These are phyloP conservation scores for Sedum album DNA, from an alignment of 164 flowering plant genomes.

Conservation along the genomic window DNA sequence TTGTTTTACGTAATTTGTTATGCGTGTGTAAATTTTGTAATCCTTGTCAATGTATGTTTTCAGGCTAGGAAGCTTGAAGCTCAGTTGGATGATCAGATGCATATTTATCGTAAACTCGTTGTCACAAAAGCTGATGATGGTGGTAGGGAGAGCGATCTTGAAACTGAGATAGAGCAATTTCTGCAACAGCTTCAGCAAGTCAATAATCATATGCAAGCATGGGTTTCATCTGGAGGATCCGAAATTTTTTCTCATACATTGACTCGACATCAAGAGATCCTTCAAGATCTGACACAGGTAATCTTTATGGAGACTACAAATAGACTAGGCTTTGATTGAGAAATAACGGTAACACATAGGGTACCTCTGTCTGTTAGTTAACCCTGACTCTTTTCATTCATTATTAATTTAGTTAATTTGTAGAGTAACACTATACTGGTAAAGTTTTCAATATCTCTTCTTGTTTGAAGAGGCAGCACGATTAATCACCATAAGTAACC, in stretches of 20 bases:
- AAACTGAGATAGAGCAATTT: slow-evolving; percentile 63
- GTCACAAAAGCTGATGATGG: slow-evolving; percentile 41
- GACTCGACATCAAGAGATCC: slow-evolving; percentile 88
- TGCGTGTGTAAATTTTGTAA: too few relatives aligned
- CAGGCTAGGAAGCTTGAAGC: slow-evolving; percentile 90
- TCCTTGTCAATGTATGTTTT: background rate
- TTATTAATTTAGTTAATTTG: background rate
- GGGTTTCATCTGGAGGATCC: slow-evolving; percentile 92
- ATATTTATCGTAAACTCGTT: slow-evolving; percentile 60
- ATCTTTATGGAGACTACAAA: background rate
- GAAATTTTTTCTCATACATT: slow-evolving; percentile 86
- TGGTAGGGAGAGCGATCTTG: slow-evolving; percentile 57
- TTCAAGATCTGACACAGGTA: slow-evolving; percentile 90
- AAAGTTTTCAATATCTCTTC: background rate
- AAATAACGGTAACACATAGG: too few relatives aligned
- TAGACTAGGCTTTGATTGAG: background rate
- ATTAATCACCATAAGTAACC: background rate
- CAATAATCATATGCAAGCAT: slow-evolving; percentile 81
- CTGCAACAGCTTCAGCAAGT: slow-evolving; percentile 80
- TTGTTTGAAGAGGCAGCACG: background rate
- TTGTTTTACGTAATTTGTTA: too few relatives aligned
- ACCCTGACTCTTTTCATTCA: too few relatives aligned
- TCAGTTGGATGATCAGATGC: slow-evolving; percentile 89
- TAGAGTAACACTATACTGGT: background rate
- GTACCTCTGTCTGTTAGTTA: too few relatives aligned